Percentiles rank a stretch among this genome's conserved stretches.
These are phyloP conservation scores for Baeospora myosura DNA, from an alignment of 1,284 basidiomycete species.

Conservation along the genomic window DNA sequence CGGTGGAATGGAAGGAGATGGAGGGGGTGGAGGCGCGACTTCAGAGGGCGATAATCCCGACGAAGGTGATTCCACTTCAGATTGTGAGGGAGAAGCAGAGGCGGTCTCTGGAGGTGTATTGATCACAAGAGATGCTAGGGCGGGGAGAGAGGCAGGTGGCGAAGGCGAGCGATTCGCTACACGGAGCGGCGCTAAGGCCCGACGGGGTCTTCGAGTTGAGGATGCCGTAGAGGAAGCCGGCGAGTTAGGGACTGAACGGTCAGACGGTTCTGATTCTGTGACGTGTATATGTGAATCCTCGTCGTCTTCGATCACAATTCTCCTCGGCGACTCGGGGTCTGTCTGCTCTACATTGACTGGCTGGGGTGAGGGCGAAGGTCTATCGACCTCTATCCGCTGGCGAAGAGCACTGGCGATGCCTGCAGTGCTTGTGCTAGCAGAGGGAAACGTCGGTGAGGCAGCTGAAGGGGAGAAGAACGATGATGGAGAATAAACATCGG, in stretches of 20 bases:
- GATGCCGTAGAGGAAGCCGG: background rate
- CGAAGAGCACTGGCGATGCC: constrained; percentile 29
- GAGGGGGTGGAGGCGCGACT: constrained; percentile 6
- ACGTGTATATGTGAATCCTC: constrained; percentile 26
- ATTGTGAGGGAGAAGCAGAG: too few relatives aligned
- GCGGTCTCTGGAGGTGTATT: too few relatives aligned
- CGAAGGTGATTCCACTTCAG: background rate
- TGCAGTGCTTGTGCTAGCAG: constrained; percentile 14
- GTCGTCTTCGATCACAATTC: constrained; percentile 33
- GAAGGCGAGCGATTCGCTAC: background rate
- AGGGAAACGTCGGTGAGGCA: constrained; percentile 3
- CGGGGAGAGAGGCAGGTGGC: background rate
- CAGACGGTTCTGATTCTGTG: constrained; percentile 5
- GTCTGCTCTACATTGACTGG: constrained; percentile 3
- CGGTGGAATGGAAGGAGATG: constrained; percentile 7
- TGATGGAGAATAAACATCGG: constrained; percentile 4
- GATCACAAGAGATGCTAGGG: background rate
- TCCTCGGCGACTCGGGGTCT: constrained; percentile 1
- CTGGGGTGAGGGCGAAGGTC: constrained; percentile 8
- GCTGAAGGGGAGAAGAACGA: constrained; percentile 1
- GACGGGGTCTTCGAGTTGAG: background rate
- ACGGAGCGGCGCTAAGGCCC: background rate
- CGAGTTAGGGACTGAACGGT: background rate
- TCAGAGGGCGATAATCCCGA: background rate
- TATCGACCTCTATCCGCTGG: constrained; percentile 28